Evolutionary conservation across 108 stramenopile genomes (phyloP).

Genomic region (Heterococcus sp.): DNA sequence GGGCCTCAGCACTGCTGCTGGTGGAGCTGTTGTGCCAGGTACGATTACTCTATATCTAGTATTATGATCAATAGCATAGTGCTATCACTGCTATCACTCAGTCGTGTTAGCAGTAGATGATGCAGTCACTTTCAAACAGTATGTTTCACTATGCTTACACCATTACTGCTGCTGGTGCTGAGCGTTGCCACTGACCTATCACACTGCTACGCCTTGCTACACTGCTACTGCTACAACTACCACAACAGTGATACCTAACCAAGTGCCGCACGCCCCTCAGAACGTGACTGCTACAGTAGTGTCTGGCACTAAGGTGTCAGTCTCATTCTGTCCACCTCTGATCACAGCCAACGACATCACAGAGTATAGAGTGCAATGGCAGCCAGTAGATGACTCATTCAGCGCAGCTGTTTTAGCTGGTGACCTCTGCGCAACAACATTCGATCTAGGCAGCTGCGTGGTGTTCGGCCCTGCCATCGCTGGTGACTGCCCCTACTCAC

Average conservation of each 20-base stretch:
- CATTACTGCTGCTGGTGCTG: no score
- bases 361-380: conserved; percentile 70
- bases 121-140: no score
- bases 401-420: conserved; percentile 27
- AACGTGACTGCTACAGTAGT: conserved; percentile 44
- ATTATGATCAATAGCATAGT: no score
- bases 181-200: no score
- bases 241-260: conserved; percentile 50
- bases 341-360: conserved; percentile 55
- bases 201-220: no score
- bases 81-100: no score
- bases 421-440: conserved; percentile 13
- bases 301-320: conserved; percentile 50
- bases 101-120: no score
- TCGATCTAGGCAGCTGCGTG: conserved; percentile 59
- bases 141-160: no score
- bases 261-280: conserved; percentile 58
- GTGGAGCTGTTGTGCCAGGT: conserved; percentile 41
- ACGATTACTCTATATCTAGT: no score
- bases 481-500: conserved; percentile 54
- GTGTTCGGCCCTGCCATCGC: conserved; percentile 45
- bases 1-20: conserved; percentile 48
- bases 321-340: conserved; percentile 59
- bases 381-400: no score
- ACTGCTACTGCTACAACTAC: no score